Percentiles rank a stretch among this genome's conserved stretches.
These are phyloP conservation scores for Amanita jacksonii DNA, from an alignment of 768 basidiomycete species.

Conservation along the genomic window DNA sequence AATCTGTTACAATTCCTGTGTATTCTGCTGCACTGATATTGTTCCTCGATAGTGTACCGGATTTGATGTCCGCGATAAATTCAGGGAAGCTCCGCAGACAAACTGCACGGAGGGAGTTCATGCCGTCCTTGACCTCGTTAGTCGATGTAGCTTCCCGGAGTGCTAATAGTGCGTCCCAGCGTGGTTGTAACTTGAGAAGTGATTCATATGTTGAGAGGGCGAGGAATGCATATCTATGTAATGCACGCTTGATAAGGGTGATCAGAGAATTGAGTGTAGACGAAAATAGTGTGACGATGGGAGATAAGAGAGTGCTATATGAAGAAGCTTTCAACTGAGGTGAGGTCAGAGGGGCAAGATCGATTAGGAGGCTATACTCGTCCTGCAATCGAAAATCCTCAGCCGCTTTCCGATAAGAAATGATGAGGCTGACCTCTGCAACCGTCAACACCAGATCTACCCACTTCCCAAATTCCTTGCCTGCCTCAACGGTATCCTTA, in stretches of 20 bases:
- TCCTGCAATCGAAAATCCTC: slow-evolving; percentile 40
- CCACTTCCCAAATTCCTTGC: slow-evolving; percentile 66
- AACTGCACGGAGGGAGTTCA: slow-evolving; percentile 53
- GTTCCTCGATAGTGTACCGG: slow-evolving; percentile 45
- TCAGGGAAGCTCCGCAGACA: slow-evolving; percentile 81
- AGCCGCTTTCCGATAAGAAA: background rate
- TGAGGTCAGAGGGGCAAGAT: slow-evolving; percentile 52
- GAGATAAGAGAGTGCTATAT: slow-evolving; percentile 51
- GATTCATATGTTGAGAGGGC: slow-evolving; percentile 62
- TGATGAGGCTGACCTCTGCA: slow-evolving; percentile 42
- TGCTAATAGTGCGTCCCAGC: slow-evolving; percentile 59
- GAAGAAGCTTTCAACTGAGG: slow-evolving; percentile 44
- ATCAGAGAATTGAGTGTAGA: slow-evolving; percentile 55
- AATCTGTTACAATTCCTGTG: slow-evolving; percentile 52
- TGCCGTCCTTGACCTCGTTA: slow-evolving; percentile 66
- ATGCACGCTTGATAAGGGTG: slow-evolving; percentile 59
- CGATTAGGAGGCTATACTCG: slow-evolving; percentile 56
- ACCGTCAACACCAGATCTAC: slow-evolving; percentile 54
- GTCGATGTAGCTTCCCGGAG: slow-evolving; percentile 38
- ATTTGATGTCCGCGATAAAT: slow-evolving; percentile 69
- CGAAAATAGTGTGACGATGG: slow-evolving; percentile 57
- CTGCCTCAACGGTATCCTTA: slow-evolving; percentile 53
- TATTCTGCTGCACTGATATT: slow-evolving; percentile 38
- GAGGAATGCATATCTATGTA: slow-evolving; percentile 76
- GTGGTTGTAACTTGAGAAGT: slow-evolving; percentile 43